phyloP scores from a whole-genome alignment of 345 rosid species.

The Eucalyptus sp. region DNA sequence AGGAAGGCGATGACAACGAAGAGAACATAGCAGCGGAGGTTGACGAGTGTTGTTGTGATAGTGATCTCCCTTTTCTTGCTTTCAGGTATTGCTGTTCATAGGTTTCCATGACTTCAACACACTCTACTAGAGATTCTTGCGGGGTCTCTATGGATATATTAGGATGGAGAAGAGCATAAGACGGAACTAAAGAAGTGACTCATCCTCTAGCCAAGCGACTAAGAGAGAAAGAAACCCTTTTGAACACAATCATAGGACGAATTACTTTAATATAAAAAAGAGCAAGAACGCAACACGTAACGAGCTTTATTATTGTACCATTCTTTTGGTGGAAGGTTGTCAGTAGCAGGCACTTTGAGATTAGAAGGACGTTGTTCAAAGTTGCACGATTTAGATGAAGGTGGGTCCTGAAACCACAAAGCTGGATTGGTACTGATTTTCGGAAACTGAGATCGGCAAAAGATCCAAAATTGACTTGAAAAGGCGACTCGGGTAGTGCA shows the following conservation, averaged over 20 bases:
- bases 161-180: background rate
- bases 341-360: background rate
- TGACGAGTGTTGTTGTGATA: constrained; percentile 1
- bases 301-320: background rate
- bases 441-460: background rate
- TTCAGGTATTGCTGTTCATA: background rate
- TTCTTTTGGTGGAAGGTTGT: background rate
- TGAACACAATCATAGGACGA: background rate
- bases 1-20: constrained; percentile 35
- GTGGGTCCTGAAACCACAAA: background rate
- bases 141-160: background rate
- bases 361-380: background rate
- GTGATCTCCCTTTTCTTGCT: background rate
- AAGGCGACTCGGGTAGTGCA: background rate
- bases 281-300: background rate
- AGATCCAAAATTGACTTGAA: background rate
- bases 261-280: background rate
- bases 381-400: background rate
- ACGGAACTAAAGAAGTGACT: background rate
- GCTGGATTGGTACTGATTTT: background rate
- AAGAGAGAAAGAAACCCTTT: background rate
- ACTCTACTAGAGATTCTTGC: background rate
- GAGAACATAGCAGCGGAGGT: background rate
- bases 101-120: background rate
- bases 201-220: background rate